Conservation (phyloP, 805 yeast genomes). For the Alloascoidea africana region DNA sequence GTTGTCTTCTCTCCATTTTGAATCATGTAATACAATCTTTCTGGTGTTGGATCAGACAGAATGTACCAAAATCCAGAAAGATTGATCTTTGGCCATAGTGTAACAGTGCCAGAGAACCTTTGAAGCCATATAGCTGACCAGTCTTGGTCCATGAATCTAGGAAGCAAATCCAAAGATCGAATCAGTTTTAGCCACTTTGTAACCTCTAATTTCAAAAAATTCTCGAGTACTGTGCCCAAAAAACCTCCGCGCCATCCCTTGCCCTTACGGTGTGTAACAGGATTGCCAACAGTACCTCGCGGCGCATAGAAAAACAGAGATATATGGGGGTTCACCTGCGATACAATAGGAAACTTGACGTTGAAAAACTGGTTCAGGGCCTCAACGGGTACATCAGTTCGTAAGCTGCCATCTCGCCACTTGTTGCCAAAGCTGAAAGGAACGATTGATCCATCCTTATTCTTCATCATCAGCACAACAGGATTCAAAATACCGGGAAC, state of each 20-base stretch:
- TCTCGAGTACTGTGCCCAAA: slow-evolving; percentile 55
- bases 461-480: slow-evolving; percentile 63
- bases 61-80: slow-evolving; percentile 47
- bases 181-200: slow-evolving; percentile 63
- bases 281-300: slow-evolving; percentile 67
- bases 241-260: slow-evolving; percentile 64
- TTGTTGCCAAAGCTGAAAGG: slow-evolving; percentile 65
- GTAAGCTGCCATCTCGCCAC: slow-evolving; percentile 67
- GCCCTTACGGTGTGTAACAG: slow-evolving; percentile 45
- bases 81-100: slow-evolving; percentile 57
- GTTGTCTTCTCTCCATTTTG: slow-evolving; percentile 48
- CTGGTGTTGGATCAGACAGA: slow-evolving; percentile 52
- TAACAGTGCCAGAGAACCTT: slow-evolving; percentile 58
- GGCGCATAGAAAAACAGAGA: slow-evolving; percentile 65
- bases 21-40: slow-evolving; percentile 38
- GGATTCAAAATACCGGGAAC: slow-evolving; percentile 77
- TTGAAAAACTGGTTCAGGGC: slow-evolving; percentile 63
- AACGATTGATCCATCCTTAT: slow-evolving; percentile 24
- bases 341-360: slow-evolving; percentile 60
- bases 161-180: slow-evolving; percentile 49
- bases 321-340: slow-evolving; percentile 77
- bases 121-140: slow-evolving; percentile 73
- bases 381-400: slow-evolving; percentile 68
- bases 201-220: slow-evolving; percentile 54
- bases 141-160: slow-evolving; percentile 56